Conservation (phyloP, 2,329 filamentous ascomycete genomes). For the Sarocladiaceae sp. region DNA sequence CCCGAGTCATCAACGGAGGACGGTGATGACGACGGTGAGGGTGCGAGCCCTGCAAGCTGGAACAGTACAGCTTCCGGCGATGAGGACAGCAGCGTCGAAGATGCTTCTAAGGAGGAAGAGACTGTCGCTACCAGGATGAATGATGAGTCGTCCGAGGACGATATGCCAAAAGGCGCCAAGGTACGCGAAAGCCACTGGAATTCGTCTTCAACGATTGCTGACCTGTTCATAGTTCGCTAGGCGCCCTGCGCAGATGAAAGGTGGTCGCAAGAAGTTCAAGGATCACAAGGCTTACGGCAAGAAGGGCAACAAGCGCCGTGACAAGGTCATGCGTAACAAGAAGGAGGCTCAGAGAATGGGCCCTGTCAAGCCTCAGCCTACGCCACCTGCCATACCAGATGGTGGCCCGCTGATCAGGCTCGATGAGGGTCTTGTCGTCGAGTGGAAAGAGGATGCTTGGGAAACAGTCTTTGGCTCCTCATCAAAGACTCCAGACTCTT, state of each 20-base stretch:
- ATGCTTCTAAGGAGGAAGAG: conserved; percentile 26
- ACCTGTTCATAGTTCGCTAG: conserved; percentile 14
- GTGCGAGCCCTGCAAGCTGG: conserved; percentile 39
- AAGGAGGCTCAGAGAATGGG: conserved; percentile 30
- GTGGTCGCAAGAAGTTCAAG: conserved; percentile 43
- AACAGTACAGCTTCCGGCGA: conserved; percentile 42
- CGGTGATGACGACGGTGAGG: conserved; percentile 33
- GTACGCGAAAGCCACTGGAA: conserved; percentile 4
- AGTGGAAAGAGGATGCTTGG: conserved; percentile 70
- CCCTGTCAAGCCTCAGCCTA: conserved; percentile 27
- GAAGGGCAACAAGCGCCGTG: conserved; percentile 41
- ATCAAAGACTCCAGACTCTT: conserved; percentile 27
- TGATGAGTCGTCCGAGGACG: conserved; percentile 53
- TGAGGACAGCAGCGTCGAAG: conserved; percentile 48
- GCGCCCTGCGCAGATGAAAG: conserved; percentile 17
- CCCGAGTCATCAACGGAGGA: conserved; percentile 35
- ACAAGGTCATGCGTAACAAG: conserved; percentile 31
- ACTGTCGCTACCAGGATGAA: conserved; percentile 46
- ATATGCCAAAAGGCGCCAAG: conserved; percentile 16
- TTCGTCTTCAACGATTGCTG: not conserved
- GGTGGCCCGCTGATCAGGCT: conserved; percentile 66
- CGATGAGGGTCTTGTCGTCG: conserved; percentile 78
- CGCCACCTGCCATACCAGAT: conserved; percentile 32
- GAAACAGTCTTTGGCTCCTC: conserved; percentile 61
- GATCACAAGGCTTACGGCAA: conserved; percentile 39